These are phyloP conservation scores for Grigorovia humatica DNA, from an alignment of 805 yeast genomes.

Conservation along the genomic window DNA sequence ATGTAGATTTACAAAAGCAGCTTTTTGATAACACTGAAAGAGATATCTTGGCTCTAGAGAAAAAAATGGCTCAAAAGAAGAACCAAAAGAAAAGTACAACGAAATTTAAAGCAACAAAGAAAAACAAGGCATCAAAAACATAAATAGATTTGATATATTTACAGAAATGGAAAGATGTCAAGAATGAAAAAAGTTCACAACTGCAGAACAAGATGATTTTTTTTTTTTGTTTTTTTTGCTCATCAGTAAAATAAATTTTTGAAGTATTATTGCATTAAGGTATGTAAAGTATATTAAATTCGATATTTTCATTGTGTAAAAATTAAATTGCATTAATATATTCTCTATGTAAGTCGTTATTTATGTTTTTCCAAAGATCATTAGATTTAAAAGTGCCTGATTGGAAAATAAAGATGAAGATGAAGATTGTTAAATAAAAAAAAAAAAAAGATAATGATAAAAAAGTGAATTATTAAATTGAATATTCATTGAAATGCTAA, in stretches of 20 bases:
- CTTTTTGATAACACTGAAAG: slow-evolving; percentile 53
- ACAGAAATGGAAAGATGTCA: too few species aligned
- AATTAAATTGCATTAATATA: too few species aligned
- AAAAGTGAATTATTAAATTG: background rate
- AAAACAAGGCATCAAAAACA: background rate
- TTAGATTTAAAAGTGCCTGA: background rate
- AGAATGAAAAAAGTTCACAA: too few species aligned
- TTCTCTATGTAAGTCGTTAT: background rate
- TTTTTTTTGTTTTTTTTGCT: too few species aligned
- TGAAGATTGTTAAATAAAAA: background rate
- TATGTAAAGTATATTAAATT: background rate
- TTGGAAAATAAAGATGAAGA: background rate
- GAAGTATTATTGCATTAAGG: background rate
- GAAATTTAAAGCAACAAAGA: slow-evolving; percentile 4
- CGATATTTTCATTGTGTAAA: background rate
- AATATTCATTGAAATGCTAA: background rate
- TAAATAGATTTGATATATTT: too few species aligned
- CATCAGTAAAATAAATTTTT: too few species aligned
- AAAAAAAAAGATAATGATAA: background rate
- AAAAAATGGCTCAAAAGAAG: slow-evolving; percentile 57
- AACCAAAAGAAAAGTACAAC: slow-evolving; percentile 25
- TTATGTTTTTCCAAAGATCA: background rate
- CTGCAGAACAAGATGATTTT: too few species aligned
- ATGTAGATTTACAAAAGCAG: slow-evolving; percentile 47
- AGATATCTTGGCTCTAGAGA: slow-evolving; percentile 53